Percentiles rank a stretch among this genome's conserved stretches.
Evolutionary conservation across 257 asterid species (phyloP).

Genomic region (Apocynum venetum): DNA sequence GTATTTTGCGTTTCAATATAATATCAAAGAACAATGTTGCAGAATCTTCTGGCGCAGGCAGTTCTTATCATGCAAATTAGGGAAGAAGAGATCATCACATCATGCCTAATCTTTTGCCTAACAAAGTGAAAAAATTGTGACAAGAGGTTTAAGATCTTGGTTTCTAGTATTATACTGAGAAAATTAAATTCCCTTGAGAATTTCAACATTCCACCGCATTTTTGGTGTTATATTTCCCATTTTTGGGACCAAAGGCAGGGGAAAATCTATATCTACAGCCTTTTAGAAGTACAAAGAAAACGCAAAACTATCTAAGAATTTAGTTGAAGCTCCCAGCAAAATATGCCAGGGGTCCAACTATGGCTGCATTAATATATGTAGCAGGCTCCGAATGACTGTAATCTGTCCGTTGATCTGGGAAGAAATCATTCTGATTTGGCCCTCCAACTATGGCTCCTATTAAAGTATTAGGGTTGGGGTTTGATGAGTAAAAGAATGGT

Average conservation of each 20-base stretch:
- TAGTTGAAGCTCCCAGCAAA: constrained; percentile 33
- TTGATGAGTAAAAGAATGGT: constrained; percentile 45
- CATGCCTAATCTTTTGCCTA: no score
- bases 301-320: background rate
- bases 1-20: background rate
- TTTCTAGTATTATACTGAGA: background rate
- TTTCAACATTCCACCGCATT: background rate
- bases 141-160: background rate
- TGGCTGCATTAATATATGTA: constrained; percentile 76
- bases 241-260: background rate
- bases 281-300: background rate
- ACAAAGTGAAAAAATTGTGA: no score
- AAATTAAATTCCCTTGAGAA: background rate
- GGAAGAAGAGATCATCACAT: no score
- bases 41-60: background rate
- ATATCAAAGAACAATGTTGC: background rate
- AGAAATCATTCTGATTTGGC: constrained; percentile 70
- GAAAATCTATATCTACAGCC: background rate
- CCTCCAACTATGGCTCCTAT: constrained; percentile 84
- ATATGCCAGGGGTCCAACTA: constrained; percentile 80
- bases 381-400: constrained; percentile 78
- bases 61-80: background rate
- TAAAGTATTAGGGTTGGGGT: constrained; percentile 55
- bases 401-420: constrained; percentile 69
- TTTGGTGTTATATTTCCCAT: constrained; percentile 2